phyloP scores from a whole-genome alignment of 208 protist species.

The Tritrichomonas musculus region DNA sequence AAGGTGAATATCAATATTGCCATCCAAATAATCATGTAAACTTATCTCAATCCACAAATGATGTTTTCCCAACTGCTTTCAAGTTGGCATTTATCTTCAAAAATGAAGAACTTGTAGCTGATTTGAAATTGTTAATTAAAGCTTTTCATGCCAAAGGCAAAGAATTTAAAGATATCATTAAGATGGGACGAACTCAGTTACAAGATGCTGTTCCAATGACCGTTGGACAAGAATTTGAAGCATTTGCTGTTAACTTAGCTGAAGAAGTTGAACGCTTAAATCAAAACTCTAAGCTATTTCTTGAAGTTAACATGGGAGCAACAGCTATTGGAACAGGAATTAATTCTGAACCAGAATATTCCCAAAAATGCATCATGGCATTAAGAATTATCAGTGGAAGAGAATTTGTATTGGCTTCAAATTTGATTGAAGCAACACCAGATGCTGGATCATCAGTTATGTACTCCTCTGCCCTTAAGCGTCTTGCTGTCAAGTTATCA shows the following conservation, averaged over 20 bases:
- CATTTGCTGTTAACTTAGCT: conserved; percentile 59
- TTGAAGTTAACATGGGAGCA: conserved; percentile 69
- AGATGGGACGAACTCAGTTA: conserved; percentile 76
- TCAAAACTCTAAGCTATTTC: conserved; percentile 50
- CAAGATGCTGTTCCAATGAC: conserved; percentile 76
- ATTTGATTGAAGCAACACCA: conserved; percentile 68
- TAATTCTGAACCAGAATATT: conserved; percentile 61
- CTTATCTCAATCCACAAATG: conserved; percentile 70
- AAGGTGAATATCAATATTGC: conserved; percentile 63
- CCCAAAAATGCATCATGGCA: conserved; percentile 47
- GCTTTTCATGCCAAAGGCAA: conserved; percentile 57
- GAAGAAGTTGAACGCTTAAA: conserved; percentile 57
- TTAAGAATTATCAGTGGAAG: conserved; percentile 55
- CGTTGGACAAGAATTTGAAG: conserved; percentile 66
- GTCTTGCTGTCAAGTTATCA: conserved; percentile 59
- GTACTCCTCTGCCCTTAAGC: conserved; percentile 62
- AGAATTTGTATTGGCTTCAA: conserved; percentile 58
- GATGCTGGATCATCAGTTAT: conserved; percentile 65
- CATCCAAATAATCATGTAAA: conserved; percentile 85
- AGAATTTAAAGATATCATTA: conserved; percentile 68
- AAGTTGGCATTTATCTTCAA: conserved; percentile 61
- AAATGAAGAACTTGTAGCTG: conserved; percentile 52
- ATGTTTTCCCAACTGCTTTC: conserved; percentile 69
- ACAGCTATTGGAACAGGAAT: conserved; percentile 77
- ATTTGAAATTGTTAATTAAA: conserved; percentile 48